Evolutionary conservation across 805 yeast genomes (phyloP), one percentile per base, ranked within the genome.

Genomic region (Lachancea sp.): DNA sequence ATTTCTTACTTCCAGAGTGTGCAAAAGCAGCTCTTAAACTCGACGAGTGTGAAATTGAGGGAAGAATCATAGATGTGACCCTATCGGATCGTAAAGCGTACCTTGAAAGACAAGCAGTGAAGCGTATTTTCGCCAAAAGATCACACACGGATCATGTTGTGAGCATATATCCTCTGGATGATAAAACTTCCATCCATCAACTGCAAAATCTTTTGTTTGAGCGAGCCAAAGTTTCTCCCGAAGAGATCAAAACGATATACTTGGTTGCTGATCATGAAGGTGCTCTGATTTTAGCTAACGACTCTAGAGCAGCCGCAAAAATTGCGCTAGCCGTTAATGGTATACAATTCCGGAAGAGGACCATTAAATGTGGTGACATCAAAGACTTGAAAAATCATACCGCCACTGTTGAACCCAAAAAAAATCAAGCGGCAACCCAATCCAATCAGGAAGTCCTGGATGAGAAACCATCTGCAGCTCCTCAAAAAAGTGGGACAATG

Each of bases 211-310:
- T 60, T 7, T 33, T 65, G 1, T 19, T 38, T 9, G 52, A 50
- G 10, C 47, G 48, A 12, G 43, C 47, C 11, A 18, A 42, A 7
- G 29, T 57, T 3, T 4, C 27, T 7, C 42, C 32, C 3, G 36
- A 42, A 6, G 57, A 54, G 22, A 69, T 81, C 0, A 51, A 55
- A 1, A 66, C 68, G 7, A 62, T 79, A 1, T 68, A 73, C 20
- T 52, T 79, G 15, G 72, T 70, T 31, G 72, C 81, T 0, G 74
- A 71, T 18, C 53, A 59, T 16, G 54, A 62, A 6, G 76, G 75
- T 3, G 83, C 83, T 0, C 51, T 81, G 26, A 67, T 81, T 3
- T 75, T 74, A 48, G 75, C 76, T 49, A 59, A 58, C 20, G 61
- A 57, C 5, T 60, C 67, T 0, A 53, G 61, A 7, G 70, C 70